phyloP scores from a whole-genome alignment of 208 protist species.

The Acanthamoeba healyi region DNA sequence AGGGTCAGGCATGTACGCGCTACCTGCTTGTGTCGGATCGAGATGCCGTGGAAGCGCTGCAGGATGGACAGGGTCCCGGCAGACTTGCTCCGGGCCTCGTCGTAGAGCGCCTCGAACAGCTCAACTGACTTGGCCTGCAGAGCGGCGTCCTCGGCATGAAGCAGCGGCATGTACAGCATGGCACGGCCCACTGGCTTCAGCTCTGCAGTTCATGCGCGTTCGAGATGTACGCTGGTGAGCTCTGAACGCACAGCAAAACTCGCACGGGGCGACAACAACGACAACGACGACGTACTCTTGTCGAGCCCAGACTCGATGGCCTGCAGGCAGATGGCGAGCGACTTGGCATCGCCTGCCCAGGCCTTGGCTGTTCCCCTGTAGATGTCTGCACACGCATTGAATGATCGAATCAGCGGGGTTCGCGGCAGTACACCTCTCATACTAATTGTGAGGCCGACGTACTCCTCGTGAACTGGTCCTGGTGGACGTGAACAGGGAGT shows the following conservation, averaged over 20 bases:
- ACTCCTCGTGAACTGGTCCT: conserved; percentile 45
- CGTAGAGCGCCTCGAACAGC: conserved; percentile 4
- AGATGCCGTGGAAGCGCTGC: conserved; percentile 28
- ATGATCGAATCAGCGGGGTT: no score
- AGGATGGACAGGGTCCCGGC: conserved; percentile 8
- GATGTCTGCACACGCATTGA: background rate
- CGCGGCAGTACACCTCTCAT: no score
- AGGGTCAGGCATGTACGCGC: no score
- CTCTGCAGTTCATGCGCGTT: no score
- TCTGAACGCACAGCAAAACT: background rate
- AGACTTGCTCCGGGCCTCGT: background rate
- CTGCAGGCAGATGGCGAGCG: background rate
- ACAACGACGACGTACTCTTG: background rate
- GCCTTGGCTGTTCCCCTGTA: conserved; percentile 57
- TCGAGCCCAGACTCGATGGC: conserved; percentile 10
- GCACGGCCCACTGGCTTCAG: conserved; percentile 39
- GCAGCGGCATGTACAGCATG: conserved; percentile 71
- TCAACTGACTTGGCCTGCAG: conserved; percentile 45
- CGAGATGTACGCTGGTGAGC: no score
- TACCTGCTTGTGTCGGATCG: background rate
- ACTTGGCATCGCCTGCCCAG: conserved; percentile 32
- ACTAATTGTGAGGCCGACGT: background rate
- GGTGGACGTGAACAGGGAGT: background rate
- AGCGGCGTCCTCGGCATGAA: conserved; percentile 24
- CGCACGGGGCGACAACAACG: no score